Evolutionary conservation across 768 basidiomycete genomes (phyloP).

Genomic region (Gymnopilus junonius): DNA sequence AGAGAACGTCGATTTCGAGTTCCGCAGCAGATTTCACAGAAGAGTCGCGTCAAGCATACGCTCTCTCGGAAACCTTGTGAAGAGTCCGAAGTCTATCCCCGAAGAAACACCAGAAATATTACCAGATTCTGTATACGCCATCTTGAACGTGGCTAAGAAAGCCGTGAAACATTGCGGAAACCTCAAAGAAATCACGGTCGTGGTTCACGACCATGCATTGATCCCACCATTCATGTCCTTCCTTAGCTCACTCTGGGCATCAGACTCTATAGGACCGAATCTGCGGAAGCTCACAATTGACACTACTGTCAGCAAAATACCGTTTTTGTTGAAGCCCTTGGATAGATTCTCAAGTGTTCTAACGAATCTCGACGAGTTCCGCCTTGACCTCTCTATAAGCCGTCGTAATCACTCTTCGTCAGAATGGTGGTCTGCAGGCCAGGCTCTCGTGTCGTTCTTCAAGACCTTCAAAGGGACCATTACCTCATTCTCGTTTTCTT

Average conservation of each 20-base stretch:
- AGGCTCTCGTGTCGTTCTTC: conserved; percentile 9
- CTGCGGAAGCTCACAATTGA: conserved; percentile 26
- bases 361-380: conserved; percentile 17
- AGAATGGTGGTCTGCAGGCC: conserved; percentile 6
- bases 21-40: neutral
- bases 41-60: neutral
- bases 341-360: conserved; percentile 7
- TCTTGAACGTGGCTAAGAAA: conserved; percentile 17
- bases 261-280: conserved; percentile 19
- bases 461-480: conserved; percentile 10
- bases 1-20: neutral
- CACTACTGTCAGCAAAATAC: conserved; percentile 26
- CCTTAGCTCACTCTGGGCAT: conserved; percentile 22
- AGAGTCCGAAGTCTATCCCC: neutral
- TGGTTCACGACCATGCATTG: conserved; percentile 29
- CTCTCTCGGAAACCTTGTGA: neutral
- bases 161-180: conserved; percentile 20
- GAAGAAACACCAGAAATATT: neutral
- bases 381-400: conserved; percentile 12
- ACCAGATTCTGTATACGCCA: neutral
- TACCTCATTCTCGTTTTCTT: conserved; percentile 15
- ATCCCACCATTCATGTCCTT: conserved; percentile 23
- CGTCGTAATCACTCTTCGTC: neutral
- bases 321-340: conserved; percentile 19
- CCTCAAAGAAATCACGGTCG: conserved; percentile 27